Base-by-base conservation (phyloP, 75 land plant genomes). In the Adiantum capillusveneris region DNA sequence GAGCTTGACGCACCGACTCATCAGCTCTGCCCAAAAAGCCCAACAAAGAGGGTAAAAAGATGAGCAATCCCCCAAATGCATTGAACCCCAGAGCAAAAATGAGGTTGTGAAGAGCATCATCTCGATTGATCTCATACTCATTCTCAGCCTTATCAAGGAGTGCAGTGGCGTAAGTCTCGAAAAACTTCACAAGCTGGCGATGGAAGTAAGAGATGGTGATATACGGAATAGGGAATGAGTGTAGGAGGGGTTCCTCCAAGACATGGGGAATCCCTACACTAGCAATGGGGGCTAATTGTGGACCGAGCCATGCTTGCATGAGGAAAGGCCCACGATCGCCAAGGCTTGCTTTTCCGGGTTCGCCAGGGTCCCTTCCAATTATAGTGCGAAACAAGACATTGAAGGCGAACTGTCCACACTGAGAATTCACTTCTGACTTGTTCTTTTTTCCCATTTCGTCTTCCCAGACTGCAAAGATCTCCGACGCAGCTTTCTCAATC, bases 51-150 rank as follows among this genome's bases (percentile, higher is more conserved):
- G 94, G 96, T 30, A 87, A 61, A 44, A 82, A 73, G 20, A 81
- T 25, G 11, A 70, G 64, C 65, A 84, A 72, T 16, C 96, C 96
- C 1, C 96, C 96, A 57, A 72, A 87, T n/a, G 88, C 83, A 36
- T 90, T 90, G 79, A 90, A 90, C 13, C 85, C 75, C 11, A 87
- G 57, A 9, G 75, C 57, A 68, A 84, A 90, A 26, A 90, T 26
- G 26, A 87, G 69, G 44, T 90, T 87, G 57, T 84, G 79, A 12
- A n/a, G n/a, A n/a, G n/a, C n/a, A n/a, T n/a, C n/a, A n/a, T n/a
- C n/a, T n/a, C n/a, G n/a, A n/a, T n/a, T n/a, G n/a, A n/a, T n/a
- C n/a, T n/a, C n/a, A n/a, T n/a, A n/a, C n/a, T n/a, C n/a, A n/a
- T n/a, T n/a, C n/a, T n/a, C n/a, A n/a, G n/a, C n/a, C n/a, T n/a